Evolutionary conservation across 1,284 basidiomycete genomes (phyloP).

Genomic region (Sparassis latifolia): DNA sequence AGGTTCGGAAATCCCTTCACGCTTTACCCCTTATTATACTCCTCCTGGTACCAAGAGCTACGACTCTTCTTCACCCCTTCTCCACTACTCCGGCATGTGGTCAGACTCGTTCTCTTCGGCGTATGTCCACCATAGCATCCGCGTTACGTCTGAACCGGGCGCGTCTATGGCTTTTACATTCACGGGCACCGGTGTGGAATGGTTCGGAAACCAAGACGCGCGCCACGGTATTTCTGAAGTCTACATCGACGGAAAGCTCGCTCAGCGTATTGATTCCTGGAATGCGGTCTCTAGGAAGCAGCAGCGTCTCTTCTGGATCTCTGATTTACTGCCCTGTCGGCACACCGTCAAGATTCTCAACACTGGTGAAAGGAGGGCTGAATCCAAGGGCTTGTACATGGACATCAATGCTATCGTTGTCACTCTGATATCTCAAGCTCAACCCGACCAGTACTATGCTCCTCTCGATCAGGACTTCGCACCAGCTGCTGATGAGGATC

Average conservation of each 20-base stretch:
- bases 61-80: slow-evolving; percentile 56
- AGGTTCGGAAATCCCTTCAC: slow-evolving; percentile 37
- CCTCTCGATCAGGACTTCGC: slow-evolving; percentile 4
- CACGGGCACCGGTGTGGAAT: slow-evolving; percentile 66
- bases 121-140: slow-evolving; percentile 46
- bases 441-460: not conserved
- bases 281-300: slow-evolving; percentile 36
- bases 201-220: slow-evolving; percentile 58
- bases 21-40: slow-evolving; percentile 64
- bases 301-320: slow-evolving; percentile 62
- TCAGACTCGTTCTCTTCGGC: slow-evolving; percentile 40
- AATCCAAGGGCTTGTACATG: slow-evolving; percentile 30
- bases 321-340: slow-evolving; percentile 40
- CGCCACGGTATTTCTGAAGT: slow-evolving; percentile 51
- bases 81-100: slow-evolving; percentile 60
- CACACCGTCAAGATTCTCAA: slow-evolving; percentile 65
- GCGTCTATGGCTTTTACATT: slow-evolving; percentile 57
- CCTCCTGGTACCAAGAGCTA: slow-evolving; percentile 66
- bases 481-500: slow-evolving; percentile 7
- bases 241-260: slow-evolving; percentile 48
- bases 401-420: slow-evolving; percentile 67
- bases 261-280: slow-evolving; percentile 41
- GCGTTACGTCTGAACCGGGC: slow-evolving; percentile 39
- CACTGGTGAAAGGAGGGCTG: slow-evolving; percentile 34
- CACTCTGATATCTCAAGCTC: slow-evolving; percentile 25